These are phyloP conservation scores for Schwanniomyces occidentalis DNA, from an alignment of 805 yeast genomes.

Conservation along the genomic window DNA sequence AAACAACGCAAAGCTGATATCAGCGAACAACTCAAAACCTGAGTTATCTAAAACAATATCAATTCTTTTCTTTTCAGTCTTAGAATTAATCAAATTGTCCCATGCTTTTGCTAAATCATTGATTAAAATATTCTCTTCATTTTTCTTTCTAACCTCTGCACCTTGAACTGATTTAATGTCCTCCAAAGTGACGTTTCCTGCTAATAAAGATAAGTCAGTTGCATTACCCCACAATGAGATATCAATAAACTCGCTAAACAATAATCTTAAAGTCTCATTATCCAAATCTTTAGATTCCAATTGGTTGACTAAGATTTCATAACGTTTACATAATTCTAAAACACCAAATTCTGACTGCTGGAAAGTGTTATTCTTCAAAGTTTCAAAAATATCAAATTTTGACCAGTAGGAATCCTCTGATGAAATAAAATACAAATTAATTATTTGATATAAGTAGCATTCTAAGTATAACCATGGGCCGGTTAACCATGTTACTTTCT, in stretches of 20 bases:
- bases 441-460: conserved; percentile 74
- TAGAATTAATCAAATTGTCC: conserved; percentile 38
- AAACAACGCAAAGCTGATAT: conserved; percentile 31
- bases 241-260: conserved; percentile 83
- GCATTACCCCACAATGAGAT: conserved; percentile 98
- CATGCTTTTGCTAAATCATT: conserved; percentile 77
- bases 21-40: conserved; percentile 83
- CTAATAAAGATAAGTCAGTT: conserved; percentile 86
- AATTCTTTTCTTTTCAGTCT: conserved; percentile 46
- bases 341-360: conserved; percentile 74
- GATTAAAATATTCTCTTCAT: conserved; percentile 72
- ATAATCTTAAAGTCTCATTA: conserved; percentile 46
- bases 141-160: conserved; percentile 77
- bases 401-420: conserved; percentile 28
- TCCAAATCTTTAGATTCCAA: conserved; percentile 23
- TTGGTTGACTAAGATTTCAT: conserved; percentile 42
- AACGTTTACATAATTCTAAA: conserved; percentile 71
- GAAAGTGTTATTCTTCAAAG: conserved; percentile 73
- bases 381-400: conserved; percentile 71
- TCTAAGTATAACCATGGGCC: conserved; percentile 93
- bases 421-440: conserved; percentile 45
- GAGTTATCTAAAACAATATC: conserved; percentile 91
- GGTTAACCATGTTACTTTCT: conserved; percentile 62
- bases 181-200: conserved; percentile 78
- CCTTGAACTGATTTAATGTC: conserved; percentile 93